phyloP scores from a whole-genome alignment of 2,329 filamentous ascomycete genomes.

The Macrophomina pseudophaseolina region DNA sequence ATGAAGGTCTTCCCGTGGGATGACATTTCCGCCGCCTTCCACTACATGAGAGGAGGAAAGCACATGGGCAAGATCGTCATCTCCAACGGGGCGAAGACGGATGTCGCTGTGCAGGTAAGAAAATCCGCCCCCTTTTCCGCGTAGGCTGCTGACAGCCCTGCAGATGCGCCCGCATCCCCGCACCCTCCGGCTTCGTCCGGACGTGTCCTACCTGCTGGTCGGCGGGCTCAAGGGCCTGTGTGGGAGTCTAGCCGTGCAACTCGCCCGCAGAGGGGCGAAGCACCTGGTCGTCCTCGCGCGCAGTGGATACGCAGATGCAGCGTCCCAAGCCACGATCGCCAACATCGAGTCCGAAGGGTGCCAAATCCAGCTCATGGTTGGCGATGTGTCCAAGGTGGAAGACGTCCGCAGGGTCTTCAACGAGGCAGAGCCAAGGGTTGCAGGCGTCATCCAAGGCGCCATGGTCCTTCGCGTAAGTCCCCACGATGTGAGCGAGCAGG shows the following conservation, averaged over 20 bases:
- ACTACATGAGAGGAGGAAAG: constrained; percentile 28
- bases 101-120: no score
- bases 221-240: constrained; percentile 38
- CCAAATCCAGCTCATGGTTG: constrained; percentile 19
- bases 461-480: constrained; percentile 33
- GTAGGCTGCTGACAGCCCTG: no score
- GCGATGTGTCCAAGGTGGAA: constrained; percentile 29
- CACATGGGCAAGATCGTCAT: constrained; percentile 32
- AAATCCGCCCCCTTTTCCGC: no score
- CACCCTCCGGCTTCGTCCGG: not conserved
- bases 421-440: constrained; percentile 26
- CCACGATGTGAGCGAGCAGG: no score
- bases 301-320: constrained; percentile 39
- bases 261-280: constrained; percentile 34
- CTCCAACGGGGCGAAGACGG: constrained; percentile 19
- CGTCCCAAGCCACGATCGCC: constrained; percentile 32
- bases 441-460: constrained; percentile 40
- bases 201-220: constrained; percentile 37
- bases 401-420: constrained; percentile 25
- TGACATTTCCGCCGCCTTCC: constrained; percentile 30
- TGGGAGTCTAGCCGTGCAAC: constrained; percentile 32
- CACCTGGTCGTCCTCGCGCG: constrained; percentile 35
- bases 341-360: constrained; percentile 29
- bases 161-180: not conserved
- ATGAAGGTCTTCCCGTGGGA: constrained; percentile 29